A percentile compares a stretch with the other conserved stretches of the same genome.
These are phyloP conservation scores for Penicillium oxalicum DNA, from an alignment of 2,329 filamentous ascomycete species.

Conservation along the genomic window DNA sequence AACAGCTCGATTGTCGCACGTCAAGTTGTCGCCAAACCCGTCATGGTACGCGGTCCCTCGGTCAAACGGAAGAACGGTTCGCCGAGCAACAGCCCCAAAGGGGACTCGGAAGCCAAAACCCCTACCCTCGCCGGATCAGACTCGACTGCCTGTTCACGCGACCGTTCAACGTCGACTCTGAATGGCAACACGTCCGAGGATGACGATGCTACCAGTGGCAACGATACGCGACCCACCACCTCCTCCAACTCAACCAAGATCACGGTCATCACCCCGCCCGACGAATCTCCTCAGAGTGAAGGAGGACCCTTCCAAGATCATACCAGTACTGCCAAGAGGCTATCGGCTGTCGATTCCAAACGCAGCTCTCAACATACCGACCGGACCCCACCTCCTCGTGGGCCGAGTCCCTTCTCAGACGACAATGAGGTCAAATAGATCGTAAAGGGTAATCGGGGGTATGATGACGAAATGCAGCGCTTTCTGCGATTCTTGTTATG, in stretches of 20 bases:
- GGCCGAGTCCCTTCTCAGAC: conserved; percentile 41
- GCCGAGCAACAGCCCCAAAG: conserved; percentile 5
- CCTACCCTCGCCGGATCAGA: conserved; percentile 13
- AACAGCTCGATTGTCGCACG: conserved; percentile 42
- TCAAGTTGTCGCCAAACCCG: conserved; percentile 39
- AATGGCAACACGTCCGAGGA: conserved; percentile 32
- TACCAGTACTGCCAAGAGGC: conserved; percentile 16
- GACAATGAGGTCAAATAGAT: conserved; percentile 38
- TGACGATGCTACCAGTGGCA: conserved; percentile 11
- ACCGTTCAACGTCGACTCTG: conserved; percentile 26
- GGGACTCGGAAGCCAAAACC: conserved; percentile 4
- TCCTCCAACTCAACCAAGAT: conserved; percentile 18
- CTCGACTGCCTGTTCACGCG: conserved; percentile 16
- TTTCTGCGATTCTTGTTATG: background rate
- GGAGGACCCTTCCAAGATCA: conserved; percentile 27
- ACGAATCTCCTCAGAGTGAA: conserved; percentile 21
- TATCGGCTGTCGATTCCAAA: conserved; percentile 11
- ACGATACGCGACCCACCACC: conserved; percentile 11
- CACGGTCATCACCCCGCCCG: conserved; percentile 23
- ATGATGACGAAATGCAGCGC: no score
- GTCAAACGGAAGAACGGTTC: conserved; percentile 29
- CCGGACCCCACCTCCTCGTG: conserved; percentile 26
- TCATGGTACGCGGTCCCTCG: conserved; percentile 38
- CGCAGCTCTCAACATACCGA: conserved; percentile 28
- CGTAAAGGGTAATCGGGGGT: no score